Conservation (phyloP, 805 yeast genomes). For the Ogataea trehaloabstinens region DNA sequence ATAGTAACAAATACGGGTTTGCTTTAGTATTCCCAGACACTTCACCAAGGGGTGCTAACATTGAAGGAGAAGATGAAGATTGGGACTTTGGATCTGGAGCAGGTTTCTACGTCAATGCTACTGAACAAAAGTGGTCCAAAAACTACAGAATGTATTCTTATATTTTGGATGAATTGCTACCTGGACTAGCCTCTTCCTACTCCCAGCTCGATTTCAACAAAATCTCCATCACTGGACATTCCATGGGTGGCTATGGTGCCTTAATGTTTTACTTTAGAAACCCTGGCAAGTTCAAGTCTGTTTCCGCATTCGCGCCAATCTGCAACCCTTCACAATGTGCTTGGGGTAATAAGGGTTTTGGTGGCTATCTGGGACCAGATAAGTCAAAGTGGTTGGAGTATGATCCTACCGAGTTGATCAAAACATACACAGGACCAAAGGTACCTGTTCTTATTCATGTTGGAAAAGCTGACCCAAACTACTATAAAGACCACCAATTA, state of each 20-base stretch:
- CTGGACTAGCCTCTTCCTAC: constrained; percentile 41
- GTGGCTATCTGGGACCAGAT: constrained; percentile 69
- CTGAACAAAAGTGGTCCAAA: constrained; percentile 62
- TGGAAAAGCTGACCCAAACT: constrained; percentile 78
- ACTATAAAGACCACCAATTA: constrained; percentile 50
- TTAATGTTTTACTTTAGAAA: constrained; percentile 61
- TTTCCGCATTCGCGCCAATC: constrained; percentile 90
- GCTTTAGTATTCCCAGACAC: constrained; percentile 95
- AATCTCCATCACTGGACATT: constrained; percentile 87
- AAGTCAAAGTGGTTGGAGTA: constrained; percentile 65
- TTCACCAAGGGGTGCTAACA: constrained; percentile 82
- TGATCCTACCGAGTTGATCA: constrained; percentile 81
- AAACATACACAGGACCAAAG: constrained; percentile 48
- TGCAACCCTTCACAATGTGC: constrained; percentile 71
- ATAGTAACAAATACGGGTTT: constrained; percentile 78
- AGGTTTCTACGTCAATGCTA: constrained; percentile 89
- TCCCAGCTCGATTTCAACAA: constrained; percentile 58
- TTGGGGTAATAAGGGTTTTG: constrained; percentile 89
- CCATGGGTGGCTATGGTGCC: constrained; percentile 99
- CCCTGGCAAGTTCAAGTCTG: constrained; percentile 72
- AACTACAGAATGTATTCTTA: constrained; percentile 88
- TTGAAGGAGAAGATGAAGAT: constrained; percentile 63
- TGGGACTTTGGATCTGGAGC: constrained; percentile 97
- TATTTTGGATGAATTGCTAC: constrained; percentile 70
- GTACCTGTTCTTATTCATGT: constrained; percentile 75